phyloP scores from a whole-genome alignment of 2,329 filamentous ascomycete genomes.

The Hortaea werneckii region DNA sequence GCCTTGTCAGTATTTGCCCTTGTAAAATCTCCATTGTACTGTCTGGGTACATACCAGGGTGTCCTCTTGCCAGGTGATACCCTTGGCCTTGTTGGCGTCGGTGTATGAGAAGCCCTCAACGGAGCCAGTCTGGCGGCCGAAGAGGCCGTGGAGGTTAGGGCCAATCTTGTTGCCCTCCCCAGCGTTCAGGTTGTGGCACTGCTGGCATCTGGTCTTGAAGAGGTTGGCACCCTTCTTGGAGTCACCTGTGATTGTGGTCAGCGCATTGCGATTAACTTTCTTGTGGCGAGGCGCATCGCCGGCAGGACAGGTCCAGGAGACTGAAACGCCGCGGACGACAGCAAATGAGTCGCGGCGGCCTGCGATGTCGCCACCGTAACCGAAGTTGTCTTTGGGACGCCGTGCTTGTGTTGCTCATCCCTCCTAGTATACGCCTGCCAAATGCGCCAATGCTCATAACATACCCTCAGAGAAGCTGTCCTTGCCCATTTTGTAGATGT shows the following conservation, averaged over 20 bases:
- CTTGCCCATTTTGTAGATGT: conserved; percentile 23
- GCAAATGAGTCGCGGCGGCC: too few relatives aligned
- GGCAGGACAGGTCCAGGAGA: neutral
- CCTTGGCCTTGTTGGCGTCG: conserved; percentile 98
- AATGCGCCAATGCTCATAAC: conserved; percentile 4
- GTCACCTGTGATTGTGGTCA: conserved; percentile 55
- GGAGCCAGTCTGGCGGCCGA: conserved; percentile 87
- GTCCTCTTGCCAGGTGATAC: conserved; percentile 74
- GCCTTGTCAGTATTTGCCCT: neutral
- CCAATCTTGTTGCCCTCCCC: conserved; percentile 96
- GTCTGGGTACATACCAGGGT: conserved; percentile 53
- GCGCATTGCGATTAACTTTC: too few relatives aligned
- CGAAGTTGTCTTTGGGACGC: too few relatives aligned
- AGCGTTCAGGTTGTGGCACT: conserved; percentile 93
- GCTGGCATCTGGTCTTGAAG: conserved; percentile 97
- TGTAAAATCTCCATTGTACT: neutral
- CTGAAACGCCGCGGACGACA: too few relatives aligned
- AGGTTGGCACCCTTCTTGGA: conserved; percentile 93
- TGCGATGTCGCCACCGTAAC: too few relatives aligned
- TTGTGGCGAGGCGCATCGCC: conserved; percentile 2
- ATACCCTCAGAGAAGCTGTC: conserved; percentile 28
- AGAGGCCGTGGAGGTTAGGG: conserved; percentile 92
- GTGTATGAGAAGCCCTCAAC: conserved; percentile 94
- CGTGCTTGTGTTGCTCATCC: too few relatives aligned
- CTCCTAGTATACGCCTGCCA: too few relatives aligned